A percentile compares a stretch with the other conserved stretches of the same genome.
phyloP scores from a whole-genome alignment of 2,329 filamentous ascomycete species.

The Talaromyces sp. region DNA sequence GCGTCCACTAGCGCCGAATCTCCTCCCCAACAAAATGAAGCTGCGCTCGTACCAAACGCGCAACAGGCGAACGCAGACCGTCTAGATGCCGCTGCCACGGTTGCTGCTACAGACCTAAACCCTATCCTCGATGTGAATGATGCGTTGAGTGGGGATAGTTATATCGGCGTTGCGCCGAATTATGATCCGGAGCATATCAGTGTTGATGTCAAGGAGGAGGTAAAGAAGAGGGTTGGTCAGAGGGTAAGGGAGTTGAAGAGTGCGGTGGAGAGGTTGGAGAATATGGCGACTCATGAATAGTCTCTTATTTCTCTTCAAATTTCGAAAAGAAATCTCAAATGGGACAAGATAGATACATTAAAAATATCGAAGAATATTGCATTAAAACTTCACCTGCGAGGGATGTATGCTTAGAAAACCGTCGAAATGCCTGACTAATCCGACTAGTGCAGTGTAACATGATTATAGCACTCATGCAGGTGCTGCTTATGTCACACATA shows the following conservation, averaged over 20 bases:
- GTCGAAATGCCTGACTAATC: background rate
- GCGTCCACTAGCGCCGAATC: background rate
- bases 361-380: background rate
- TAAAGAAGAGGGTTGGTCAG: slow-evolving; percentile 43
- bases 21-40: background rate
- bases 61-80: slow-evolving; percentile 14
- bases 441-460: background rate
- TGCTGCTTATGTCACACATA: background rate
- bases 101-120: slow-evolving; percentile 5
- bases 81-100: slow-evolving; percentile 7
- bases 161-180: slow-evolving; percentile 26
- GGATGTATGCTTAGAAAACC: background rate
- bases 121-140: background rate
- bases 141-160: slow-evolving; percentile 1
- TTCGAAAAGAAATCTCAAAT: background rate
- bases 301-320: background rate
- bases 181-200: slow-evolving; percentile 32
- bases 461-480: background rate
- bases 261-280: slow-evolving; percentile 44
- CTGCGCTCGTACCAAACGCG: slow-evolving; percentile 6
- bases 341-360: background rate
- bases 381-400: background rate
- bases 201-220: slow-evolving; percentile 38
- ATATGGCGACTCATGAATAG: slow-evolving; percentile 35
- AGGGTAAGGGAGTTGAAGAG: slow-evolving; percentile 47